Conservation (phyloP, 2,329 filamentous ascomycete species). For the Colletotrichum cuscutae region DNA sequence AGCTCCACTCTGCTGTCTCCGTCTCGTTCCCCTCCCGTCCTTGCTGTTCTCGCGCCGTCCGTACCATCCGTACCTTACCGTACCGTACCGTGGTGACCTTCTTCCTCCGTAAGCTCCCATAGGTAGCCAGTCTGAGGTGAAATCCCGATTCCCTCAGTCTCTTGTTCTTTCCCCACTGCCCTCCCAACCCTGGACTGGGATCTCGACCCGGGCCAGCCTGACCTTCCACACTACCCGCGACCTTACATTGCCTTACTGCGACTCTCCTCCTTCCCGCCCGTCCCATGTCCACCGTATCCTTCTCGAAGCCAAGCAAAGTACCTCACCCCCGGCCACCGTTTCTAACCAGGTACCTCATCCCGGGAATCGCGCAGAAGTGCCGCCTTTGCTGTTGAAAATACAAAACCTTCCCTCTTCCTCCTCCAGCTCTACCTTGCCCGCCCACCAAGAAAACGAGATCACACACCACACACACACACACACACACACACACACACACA, state of each 20-base stretch:
- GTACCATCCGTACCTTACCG: background rate
- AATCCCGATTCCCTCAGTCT: constrained; percentile 29
- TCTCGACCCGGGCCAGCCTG: constrained; percentile 27
- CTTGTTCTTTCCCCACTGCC: constrained; percentile 33
- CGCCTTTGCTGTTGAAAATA: constrained; percentile 30
- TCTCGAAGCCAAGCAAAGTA: constrained; percentile 36
- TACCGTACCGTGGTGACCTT: background rate
- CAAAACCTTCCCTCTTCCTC: constrained; percentile 29
- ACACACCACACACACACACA: constrained; percentile 14
- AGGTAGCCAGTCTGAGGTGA: constrained; percentile 5
- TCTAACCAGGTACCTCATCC: constrained; percentile 28
- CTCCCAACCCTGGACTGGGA: constrained; percentile 14
- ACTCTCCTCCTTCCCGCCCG: constrained; percentile 9
- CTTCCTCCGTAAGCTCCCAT: background rate
- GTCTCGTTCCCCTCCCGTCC: background rate
- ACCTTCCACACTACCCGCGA: constrained; percentile 20
- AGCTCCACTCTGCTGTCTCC: constrained; percentile 4
- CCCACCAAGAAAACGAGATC: constrained; percentile 30
- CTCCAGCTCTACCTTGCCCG: constrained; percentile 30
- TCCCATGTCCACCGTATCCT: constrained; percentile 35
- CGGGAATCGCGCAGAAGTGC: constrained; percentile 30
- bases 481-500: background rate
- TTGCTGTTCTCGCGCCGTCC: background rate
- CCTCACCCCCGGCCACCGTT: constrained; percentile 30
- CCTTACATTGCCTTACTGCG: constrained; percentile 12